These are phyloP conservation scores for Pulveroboletus ravenelii DNA, from an alignment of 768 basidiomycete species.

Conservation along the genomic window DNA sequence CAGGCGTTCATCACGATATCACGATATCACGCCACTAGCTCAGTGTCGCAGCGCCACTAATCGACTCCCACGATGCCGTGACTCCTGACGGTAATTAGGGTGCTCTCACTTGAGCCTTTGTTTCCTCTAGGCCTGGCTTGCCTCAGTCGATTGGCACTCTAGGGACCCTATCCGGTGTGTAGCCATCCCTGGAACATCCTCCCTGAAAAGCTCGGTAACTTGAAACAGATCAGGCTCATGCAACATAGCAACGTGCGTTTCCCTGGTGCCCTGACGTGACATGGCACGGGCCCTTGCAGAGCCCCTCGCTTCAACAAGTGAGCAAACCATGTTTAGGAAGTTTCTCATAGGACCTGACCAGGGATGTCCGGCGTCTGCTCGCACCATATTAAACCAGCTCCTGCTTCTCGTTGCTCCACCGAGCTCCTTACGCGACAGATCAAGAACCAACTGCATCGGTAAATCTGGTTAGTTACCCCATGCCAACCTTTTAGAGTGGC, in stretches of 20 bases:
- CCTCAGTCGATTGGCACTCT: too few relatives aligned
- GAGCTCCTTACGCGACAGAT: conserved; percentile 1
- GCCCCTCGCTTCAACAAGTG: neutral
- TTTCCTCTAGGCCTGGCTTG: neutral
- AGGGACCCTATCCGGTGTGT: too few relatives aligned
- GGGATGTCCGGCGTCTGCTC: neutral
- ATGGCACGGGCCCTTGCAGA: neutral
- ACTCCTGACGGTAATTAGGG: too few relatives aligned
- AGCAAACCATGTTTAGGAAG: conserved; percentile 8
- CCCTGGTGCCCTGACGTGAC: neutral
- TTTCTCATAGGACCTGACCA: too few relatives aligned
- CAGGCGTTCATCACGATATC: neutral
- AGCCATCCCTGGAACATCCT: too few relatives aligned
- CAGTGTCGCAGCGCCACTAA: too few relatives aligned
- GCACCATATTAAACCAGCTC: neutral
- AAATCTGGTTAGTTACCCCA: conserved; percentile 7
- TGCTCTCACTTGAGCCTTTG: too few relatives aligned
- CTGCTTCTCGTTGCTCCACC: neutral
- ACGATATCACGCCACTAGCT: too few relatives aligned
- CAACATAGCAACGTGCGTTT: neutral
- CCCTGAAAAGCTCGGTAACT: neutral
- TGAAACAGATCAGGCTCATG: neutral
- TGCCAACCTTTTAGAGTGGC: neutral
- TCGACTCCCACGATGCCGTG: neutral
- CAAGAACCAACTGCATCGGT: neutral